Conservation (phyloP, 1,139 yeast genomes). For the Nematodospora anomalae region DNA sequence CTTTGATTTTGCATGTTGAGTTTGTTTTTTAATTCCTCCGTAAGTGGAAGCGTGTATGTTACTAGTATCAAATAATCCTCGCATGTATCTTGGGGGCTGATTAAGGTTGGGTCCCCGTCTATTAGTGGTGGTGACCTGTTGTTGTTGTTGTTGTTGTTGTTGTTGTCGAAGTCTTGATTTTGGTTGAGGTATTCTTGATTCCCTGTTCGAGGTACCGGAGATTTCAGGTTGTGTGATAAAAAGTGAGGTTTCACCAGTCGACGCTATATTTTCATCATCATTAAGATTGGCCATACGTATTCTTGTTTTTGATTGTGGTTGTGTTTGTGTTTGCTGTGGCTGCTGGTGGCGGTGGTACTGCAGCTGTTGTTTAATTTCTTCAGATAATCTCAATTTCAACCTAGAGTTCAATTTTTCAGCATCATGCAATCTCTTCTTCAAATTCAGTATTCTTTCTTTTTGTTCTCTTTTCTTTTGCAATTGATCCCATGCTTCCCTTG, state of each 20-base stretch:
- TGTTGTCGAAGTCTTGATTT: slow-evolving; percentile 2
- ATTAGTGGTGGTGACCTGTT: slow-evolving; percentile 1
- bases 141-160: neutral
- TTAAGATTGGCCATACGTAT: neutral
- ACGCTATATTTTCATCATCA: neutral
- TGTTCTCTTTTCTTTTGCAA: slow-evolving; percentile 26
- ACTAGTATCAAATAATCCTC: slow-evolving; percentile 31
- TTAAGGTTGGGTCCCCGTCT: slow-evolving; percentile 36
- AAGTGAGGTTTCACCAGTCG: slow-evolving; percentile 1
- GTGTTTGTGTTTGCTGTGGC: neutral
- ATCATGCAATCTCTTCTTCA: slow-evolving; percentile 23
- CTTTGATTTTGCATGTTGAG: slow-evolving; percentile 5
- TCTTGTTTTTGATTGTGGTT: neutral
- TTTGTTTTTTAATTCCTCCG: slow-evolving; percentile 2
- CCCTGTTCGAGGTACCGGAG: slow-evolving; percentile 7
- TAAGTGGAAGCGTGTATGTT: neutral
- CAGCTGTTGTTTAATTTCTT: slow-evolving; percentile 6
- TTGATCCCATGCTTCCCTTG: slow-evolving; percentile 36
- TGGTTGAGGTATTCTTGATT: slow-evolving; percentile 19
- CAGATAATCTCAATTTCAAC: slow-evolving; percentile 25
- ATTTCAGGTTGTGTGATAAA: slow-evolving; percentile 12
- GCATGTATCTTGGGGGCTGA: slow-evolving; percentile 47
- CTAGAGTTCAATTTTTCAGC: slow-evolving; percentile 28
- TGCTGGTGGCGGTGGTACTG: slow-evolving; percentile 1
- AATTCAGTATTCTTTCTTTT: slow-evolving; percentile 25